phyloP scores from a whole-genome alignment of 345 rosid genomes.

The Eucalyptus marginata region DNA sequence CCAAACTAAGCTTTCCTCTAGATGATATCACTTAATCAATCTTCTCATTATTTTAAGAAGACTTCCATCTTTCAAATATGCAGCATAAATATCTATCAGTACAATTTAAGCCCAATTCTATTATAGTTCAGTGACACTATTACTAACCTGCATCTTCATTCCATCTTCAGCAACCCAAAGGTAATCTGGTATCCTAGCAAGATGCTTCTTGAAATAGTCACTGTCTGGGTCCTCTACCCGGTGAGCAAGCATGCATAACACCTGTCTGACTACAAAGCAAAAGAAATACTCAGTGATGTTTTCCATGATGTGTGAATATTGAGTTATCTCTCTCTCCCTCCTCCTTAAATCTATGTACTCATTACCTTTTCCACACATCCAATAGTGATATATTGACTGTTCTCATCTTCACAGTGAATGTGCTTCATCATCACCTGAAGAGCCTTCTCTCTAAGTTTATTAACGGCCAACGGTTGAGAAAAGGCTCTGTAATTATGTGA shows the following conservation, averaged over 20 bases:
- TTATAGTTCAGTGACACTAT: not conserved
- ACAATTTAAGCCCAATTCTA: not conserved
- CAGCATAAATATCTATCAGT: not conserved
- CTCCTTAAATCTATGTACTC: not conserved
- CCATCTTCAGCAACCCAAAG: slow-evolving; percentile 67
- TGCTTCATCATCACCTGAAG: slow-evolving; percentile 10
- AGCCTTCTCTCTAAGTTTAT: slow-evolving; percentile 14
- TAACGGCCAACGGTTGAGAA: slow-evolving; percentile 26
- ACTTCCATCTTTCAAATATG: not conserved
- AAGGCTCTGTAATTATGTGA: slow-evolving; percentile 14
- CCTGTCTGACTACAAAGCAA: slow-evolving; percentile 1
- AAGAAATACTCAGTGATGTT: not conserved
- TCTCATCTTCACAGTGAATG: slow-evolving; percentile 29
- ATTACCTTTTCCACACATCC: slow-evolving; percentile 25
- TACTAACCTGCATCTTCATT: slow-evolving; percentile 39
- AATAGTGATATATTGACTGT: slow-evolving; percentile 16
- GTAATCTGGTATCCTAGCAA: slow-evolving; percentile 38
- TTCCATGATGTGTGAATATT: not conserved
- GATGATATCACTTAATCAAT: not conserved
- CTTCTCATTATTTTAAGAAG: not conserved
- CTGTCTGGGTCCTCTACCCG: slow-evolving; percentile 60
- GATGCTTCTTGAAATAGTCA: slow-evolving; percentile 33
- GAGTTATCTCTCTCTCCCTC: not conserved
- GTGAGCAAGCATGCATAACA: slow-evolving; percentile 41
- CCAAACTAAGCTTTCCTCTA: not conserved